phyloP scores from a whole-genome alignment of 768 basidiomycete genomes.

The Boletus sensibilis region DNA sequence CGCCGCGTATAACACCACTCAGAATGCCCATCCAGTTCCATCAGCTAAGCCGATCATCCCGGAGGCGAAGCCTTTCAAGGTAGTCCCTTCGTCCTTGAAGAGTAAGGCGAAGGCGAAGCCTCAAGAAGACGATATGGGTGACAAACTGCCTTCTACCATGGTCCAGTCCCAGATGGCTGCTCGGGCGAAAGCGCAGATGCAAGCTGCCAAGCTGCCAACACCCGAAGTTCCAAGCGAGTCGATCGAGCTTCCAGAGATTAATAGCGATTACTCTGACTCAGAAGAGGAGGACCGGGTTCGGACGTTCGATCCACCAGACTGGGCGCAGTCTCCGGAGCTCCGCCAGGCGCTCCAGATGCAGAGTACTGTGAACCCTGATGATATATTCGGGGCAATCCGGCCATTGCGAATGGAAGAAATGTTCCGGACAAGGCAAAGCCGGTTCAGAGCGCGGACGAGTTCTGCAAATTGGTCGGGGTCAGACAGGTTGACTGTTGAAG shows the following conservation, averaged over 20 bases:
- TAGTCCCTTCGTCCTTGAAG: conserved; percentile 37
- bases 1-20: conserved; percentile 40
- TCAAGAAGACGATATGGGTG: conserved; percentile 49
- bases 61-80: conserved; percentile 36
- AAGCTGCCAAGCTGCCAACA: conserved; percentile 50
- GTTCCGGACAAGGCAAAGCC: conserved; percentile 74
- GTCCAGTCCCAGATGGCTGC: conserved; percentile 71
- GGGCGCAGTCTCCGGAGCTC: conserved; percentile 92
- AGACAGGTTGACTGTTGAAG: conserved; percentile 81
- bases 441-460: conserved; percentile 87
- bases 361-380: conserved; percentile 84
- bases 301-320: conserved; percentile 74
- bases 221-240: conserved; percentile 66
- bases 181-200: conserved; percentile 63
- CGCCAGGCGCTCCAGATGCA: conserved; percentile 76
- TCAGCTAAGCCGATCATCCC: conserved; percentile 33
- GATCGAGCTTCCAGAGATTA: conserved; percentile 92
- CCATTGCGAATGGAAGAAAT: conserved; percentile 92
- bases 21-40: conserved; percentile 28
- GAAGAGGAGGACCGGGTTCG: conserved; percentile 81
- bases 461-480: conserved; percentile 96
- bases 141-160: conserved; percentile 57
- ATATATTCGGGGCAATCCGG: conserved; percentile 87
- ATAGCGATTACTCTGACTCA: conserved; percentile 96
- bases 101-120: conserved; percentile 50